phyloP scores from a whole-genome alignment of 2,329 filamentous ascomycete species.

The Westerdykella ornata region DNA sequence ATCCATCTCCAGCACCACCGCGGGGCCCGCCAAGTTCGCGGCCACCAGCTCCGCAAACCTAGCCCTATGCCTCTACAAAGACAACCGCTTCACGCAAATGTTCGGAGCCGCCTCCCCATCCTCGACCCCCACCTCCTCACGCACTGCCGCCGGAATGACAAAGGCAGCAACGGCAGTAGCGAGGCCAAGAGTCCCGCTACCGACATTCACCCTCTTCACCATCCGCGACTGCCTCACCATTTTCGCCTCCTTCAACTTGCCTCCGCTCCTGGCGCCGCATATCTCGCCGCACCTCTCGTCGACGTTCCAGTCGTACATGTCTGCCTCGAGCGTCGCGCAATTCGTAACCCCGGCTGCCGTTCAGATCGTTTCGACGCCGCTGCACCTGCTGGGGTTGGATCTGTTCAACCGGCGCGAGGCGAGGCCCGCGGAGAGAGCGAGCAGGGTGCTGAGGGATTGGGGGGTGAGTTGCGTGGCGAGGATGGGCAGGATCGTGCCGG shows the following conservation, averaged over 20 bases:
- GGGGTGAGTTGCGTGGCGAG: conserved; percentile 64
- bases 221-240: conserved; percentile 80
- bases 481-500: conserved; percentile 78
- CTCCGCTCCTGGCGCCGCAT: conserved; percentile 65
- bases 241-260: conserved; percentile 87
- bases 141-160: background rate
- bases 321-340: conserved; percentile 55
- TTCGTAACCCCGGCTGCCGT: conserved; percentile 72
- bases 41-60: conserved; percentile 78
- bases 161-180: conserved; percentile 37
- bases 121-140: conserved; percentile 32
- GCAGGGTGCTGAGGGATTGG: conserved; percentile 68
- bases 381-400: conserved; percentile 80
- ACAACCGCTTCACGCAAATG: conserved; percentile 74
- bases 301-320: conserved; percentile 49
- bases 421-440: conserved; percentile 55
- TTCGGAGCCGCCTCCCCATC: conserved; percentile 54
- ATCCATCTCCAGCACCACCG: conserved; percentile 58
- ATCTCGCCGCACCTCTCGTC: conserved; percentile 44
- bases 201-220: conserved; percentile 73
- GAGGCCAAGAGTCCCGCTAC: conserved; percentile 52
- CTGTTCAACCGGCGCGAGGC: conserved; percentile 65
- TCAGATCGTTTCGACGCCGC: conserved; percentile 72
- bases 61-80: conserved; percentile 80
- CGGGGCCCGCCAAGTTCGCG: conserved; percentile 72